A percentile compares a stretch with the other conserved stretches of the same genome.
Evolutionary conservation across 2,329 filamentous ascomycete species (phyloP).

Genomic region (Diaporthe sp.): DNA sequence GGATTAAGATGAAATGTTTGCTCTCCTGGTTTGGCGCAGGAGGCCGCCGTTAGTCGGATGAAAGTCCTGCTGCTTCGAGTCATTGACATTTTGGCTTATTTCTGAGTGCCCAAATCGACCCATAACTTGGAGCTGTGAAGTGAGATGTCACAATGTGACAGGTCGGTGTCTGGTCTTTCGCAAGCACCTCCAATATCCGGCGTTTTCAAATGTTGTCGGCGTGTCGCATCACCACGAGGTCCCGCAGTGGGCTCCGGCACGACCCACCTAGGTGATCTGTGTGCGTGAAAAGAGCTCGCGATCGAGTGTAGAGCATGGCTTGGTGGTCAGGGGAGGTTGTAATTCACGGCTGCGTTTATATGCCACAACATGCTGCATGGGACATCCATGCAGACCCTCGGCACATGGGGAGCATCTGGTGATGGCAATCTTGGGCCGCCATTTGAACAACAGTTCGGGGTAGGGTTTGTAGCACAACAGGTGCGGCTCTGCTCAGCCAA

Average conservation of each 20-base stretch:
- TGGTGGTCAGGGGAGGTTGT: background rate
- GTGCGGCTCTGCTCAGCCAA: conserved; percentile 32
- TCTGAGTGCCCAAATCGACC: conserved; percentile 15
- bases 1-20: conserved; percentile 14
- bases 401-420: background rate
- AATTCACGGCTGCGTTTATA: background rate
- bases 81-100: conserved; percentile 23
- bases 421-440: background rate
- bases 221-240: conserved; percentile 13
- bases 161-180: conserved; percentile 29
- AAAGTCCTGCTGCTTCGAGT: conserved; percentile 9
- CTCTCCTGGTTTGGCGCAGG: conserved; percentile 10
- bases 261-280: conserved; percentile 18
- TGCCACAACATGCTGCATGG: background rate
- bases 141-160: conserved; percentile 31
- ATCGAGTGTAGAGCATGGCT: background rate
- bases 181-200: conserved; percentile 32
- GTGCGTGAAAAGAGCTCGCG: background rate
- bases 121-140: conserved; percentile 8
- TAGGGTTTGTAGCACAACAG: conserved; percentile 26
- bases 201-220: conserved; percentile 14
- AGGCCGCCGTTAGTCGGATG: background rate
- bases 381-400: conserved; percentile 26
- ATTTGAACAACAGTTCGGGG: background rate
- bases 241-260: conserved; percentile 21